Base-by-base conservation (phyloP, 495 filamentous ascomycete genomes). In the Clavariopsis aquatica region DNA sequence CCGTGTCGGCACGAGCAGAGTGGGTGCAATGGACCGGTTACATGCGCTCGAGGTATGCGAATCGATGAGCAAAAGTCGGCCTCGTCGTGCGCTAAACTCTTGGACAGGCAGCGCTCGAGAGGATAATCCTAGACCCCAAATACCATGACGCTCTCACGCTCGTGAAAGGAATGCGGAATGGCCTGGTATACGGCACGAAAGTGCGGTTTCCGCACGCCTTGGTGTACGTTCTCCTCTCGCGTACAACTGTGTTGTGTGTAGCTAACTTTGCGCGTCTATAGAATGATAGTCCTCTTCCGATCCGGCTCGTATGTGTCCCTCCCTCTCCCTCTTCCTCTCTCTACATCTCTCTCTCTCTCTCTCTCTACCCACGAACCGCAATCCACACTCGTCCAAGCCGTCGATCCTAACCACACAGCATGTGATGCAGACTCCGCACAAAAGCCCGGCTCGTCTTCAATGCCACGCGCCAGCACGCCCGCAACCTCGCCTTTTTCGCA, bases 121-220 rank as follows among this genome's bases (percentile, higher is more conserved):
- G 81, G 56, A 79, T 93, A 51, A 77, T 96, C 61, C 86, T 93
- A 38, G 85, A 98, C 75, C 91, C 93, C 2, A 78, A 84, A 64
- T 88, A 96, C 76, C 88, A 91, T 60, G 90, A 91, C 69, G 71
- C 91, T 55, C 84, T 99, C 27, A 82, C 89, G 26, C 80, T 99
- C 67, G 62, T 93, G 71, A 99, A 99, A 80, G 90, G 83, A 64
- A 86, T 92, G 52, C 92, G 94, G 76, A 99, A 98, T 88, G 94
- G 94, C 75, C 85, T 92, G 65, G 91, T 97, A 62, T 99, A 98
- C 79, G 94, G 94, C 27, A 86, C 92, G 69, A 99, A 98, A 84
- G 91, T 99, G 75, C 92, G 94, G 66, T 97, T 98, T 81, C 94
- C 94, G 70, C 94, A 98, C 79, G 94, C 94, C 55, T 84, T 98